Percentiles rank a stretch among this genome's conserved stretches.
phyloP scores from a whole-genome alignment of 306 rosid species.

The Erythrophleum fordii region DNA sequence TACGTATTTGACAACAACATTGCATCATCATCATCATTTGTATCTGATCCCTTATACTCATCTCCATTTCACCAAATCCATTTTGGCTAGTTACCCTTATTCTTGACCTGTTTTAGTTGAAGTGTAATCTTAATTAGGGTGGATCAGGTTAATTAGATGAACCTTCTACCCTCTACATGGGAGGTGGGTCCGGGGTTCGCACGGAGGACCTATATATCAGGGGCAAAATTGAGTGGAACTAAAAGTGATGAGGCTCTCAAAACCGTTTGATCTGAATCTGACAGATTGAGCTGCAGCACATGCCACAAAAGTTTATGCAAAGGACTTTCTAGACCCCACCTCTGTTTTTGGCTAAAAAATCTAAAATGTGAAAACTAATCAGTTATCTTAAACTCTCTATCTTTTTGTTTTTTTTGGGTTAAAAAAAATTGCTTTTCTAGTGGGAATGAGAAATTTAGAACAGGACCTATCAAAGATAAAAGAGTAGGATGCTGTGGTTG shows the following conservation, averaged over 20 bases:
- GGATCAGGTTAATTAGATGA: background rate
- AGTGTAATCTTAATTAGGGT: background rate
- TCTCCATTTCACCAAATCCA: background rate
- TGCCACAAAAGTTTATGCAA: background rate
- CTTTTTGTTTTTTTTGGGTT: too few relatives aligned
- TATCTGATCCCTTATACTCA: background rate
- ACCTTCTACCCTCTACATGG: background rate
- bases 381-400: background rate
- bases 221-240: background rate
- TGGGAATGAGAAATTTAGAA: background rate
- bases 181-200: background rate
- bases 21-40: background rate
- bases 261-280: slow-evolving; percentile 5
- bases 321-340: slow-evolving; percentile 5
- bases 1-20: background rate
- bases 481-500: background rate
- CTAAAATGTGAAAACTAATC: background rate
- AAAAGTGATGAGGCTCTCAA: slow-evolving; percentile 15
- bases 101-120: background rate
- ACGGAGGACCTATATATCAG: background rate
- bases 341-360: background rate
- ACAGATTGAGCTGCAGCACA: background rate
- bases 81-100: background rate
- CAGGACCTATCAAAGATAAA: background rate
- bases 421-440: background rate